Conservation (phyloP, 257 asterid genomes). For the Nyctanthes arbortristis region DNA sequence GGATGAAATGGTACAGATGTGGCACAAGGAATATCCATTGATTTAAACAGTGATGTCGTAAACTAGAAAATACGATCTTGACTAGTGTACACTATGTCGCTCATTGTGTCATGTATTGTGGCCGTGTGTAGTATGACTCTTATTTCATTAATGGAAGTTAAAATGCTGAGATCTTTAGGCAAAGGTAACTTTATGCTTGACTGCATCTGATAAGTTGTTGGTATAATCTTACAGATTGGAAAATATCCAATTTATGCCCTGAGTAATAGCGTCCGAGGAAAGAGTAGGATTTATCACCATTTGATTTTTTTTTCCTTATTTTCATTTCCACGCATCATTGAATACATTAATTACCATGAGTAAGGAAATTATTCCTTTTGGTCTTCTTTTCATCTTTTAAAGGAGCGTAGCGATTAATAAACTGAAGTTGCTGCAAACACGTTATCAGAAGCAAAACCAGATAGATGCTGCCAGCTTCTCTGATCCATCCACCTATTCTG, state of each 20-base stretch:
- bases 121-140: too few species aligned
- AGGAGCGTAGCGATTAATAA: constrained; percentile 67
- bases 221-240: neutral
- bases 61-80: too few species aligned
- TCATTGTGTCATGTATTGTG: too few species aligned
- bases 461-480: constrained; percentile 30
- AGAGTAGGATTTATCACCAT: neutral
- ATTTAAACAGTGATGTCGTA: too few species aligned
- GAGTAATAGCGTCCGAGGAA: neutral
- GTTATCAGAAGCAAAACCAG: constrained; percentile 48
- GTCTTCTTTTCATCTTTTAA: constrained; percentile 19
- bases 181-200: neutral
- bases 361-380: constrained; percentile 8
- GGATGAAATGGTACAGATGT: too few species aligned
- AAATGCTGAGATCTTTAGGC: neutral
- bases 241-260: neutral
- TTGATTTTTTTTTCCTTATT: constrained; percentile 6
- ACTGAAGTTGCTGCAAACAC: constrained; percentile 70
- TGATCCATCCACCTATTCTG: constrained; percentile 38
- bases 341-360: neutral
- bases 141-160: neutral
- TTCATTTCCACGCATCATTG: constrained; percentile 9
- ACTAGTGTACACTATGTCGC: too few species aligned
- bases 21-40: too few species aligned
- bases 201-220: neutral